phyloP scores from a whole-genome alignment of 768 basidiomycete genomes.

The Collybia sp. region DNA sequence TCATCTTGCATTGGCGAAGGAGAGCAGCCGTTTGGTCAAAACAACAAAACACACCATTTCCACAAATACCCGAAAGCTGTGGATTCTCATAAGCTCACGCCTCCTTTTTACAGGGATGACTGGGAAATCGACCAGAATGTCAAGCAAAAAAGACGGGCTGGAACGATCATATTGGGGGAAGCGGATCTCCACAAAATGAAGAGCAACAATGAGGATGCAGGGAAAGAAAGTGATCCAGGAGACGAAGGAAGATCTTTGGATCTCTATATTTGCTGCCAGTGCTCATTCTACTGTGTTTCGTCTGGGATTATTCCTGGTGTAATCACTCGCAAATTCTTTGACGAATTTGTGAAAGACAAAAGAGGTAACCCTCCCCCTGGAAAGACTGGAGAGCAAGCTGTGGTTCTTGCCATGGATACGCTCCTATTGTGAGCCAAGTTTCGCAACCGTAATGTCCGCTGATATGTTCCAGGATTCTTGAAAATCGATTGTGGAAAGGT shows the following conservation, averaged over 20 bases:
- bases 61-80: slow-evolving; percentile 70
- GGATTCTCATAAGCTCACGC: slow-evolving; percentile 62
- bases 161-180: slow-evolving; percentile 28
- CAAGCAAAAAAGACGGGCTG: slow-evolving; percentile 49
- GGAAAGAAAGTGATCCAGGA: slow-evolving; percentile 16
- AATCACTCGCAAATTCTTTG: slow-evolving; percentile 54
- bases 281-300: slow-evolving; percentile 67
- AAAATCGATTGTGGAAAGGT: slow-evolving; percentile 72
- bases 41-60: slow-evolving; percentile 76
- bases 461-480: slow-evolving; percentile 49
- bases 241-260: slow-evolving; percentile 60
- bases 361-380: slow-evolving; percentile 48
- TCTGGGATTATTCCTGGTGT: slow-evolving; percentile 73
- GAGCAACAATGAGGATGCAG: slow-evolving; percentile 24
- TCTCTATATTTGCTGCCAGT: slow-evolving; percentile 83
- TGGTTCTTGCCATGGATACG: slow-evolving; percentile 24
- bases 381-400: slow-evolving; percentile 50
- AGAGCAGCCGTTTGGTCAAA: slow-evolving; percentile 38
- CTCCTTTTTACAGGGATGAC: slow-evolving; percentile 51
- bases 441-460: background rate
- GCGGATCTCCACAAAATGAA: slow-evolving; percentile 40
- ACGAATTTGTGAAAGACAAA: slow-evolving; percentile 63
- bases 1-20: slow-evolving; percentile 49
- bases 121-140: slow-evolving; percentile 51
- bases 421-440: slow-evolving; percentile 2